phyloP scores from a whole-genome alignment of 73 alveolate genomes.

The Paramecium primaurelia region DNA sequence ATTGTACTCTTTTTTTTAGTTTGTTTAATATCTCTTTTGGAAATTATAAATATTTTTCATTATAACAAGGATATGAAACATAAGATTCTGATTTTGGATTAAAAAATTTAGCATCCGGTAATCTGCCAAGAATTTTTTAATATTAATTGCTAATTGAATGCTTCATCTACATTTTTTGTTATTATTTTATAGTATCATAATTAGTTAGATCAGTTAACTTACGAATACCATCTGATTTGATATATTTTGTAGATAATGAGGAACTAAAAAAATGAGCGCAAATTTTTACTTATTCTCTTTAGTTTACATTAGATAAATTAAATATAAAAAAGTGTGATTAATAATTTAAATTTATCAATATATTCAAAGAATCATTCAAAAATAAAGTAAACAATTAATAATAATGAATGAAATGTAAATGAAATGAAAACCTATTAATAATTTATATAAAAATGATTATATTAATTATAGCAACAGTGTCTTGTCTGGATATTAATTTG shows the following conservation, averaged over 20 bases:
- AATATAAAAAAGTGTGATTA: not conserved
- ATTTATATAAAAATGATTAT: not conserved
- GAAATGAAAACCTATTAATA: not conserved
- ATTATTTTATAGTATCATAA: not conserved
- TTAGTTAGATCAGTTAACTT: not conserved
- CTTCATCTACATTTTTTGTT: not conserved
- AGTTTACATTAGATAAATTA: not conserved
- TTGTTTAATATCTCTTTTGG: not conserved
- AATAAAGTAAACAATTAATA: not conserved
- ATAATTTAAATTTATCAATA: not conserved
- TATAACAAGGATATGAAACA: not conserved
- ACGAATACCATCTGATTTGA: not conserved
- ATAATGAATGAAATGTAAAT: not conserved
- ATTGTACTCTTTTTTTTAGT: conserved; percentile 10
- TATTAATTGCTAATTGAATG: not conserved
- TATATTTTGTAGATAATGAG: not conserved
- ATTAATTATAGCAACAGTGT: not conserved
- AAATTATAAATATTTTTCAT: not conserved
- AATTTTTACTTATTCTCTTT: not conserved
- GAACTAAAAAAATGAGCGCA: conserved; percentile 28
- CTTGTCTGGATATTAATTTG: not conserved
- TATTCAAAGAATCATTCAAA: not conserved
- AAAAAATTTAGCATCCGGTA: not conserved
- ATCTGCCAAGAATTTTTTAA: not conserved
- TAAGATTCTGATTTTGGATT: not conserved